phyloP scores from a whole-genome alignment of 148 eudicot genomes.

The Chenopodium formosanum region DNA sequence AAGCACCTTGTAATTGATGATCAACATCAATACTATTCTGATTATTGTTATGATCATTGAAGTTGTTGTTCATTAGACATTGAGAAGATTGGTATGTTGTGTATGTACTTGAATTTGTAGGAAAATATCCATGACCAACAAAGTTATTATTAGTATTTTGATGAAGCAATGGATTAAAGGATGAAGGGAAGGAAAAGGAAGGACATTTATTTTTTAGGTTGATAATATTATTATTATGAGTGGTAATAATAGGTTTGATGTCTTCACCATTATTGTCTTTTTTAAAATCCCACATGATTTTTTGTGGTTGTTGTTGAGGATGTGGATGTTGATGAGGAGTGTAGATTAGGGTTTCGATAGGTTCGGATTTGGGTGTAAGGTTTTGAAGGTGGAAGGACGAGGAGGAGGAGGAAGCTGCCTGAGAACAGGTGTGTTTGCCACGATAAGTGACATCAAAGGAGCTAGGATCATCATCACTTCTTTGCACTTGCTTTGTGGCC shows the following conservation, averaged over 20 bases:
- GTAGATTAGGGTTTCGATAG: conserved; percentile 9
- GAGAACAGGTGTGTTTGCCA: conserved; percentile 39
- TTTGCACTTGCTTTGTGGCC: conserved; percentile 45
- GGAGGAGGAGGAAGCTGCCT: conserved; percentile 16
- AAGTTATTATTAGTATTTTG: background rate
- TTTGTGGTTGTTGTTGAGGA: background rate
- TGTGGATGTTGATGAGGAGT: conserved; percentile 7
- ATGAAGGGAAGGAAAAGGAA: conserved; percentile 17
- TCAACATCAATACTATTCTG: background rate
- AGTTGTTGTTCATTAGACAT: background rate
- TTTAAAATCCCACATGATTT: conserved; percentile 24
- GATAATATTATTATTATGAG: background rate
- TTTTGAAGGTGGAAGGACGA: conserved; percentile 6
- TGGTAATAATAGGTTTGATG: conserved; percentile 18
- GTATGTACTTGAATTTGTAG: background rate
- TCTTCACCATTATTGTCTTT: background rate
- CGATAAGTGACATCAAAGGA: conserved; percentile 32
- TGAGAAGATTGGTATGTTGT: background rate
- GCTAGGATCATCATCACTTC: conserved; percentile 42
- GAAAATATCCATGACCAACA: background rate
- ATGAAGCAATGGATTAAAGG: background rate
- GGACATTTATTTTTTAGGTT: conserved; percentile 4
- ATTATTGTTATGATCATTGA: background rate
- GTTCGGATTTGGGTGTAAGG: conserved; percentile 14
- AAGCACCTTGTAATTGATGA: background rate